These are phyloP conservation scores for Cystobasidiopsis lactophilus DNA, from an alignment of 768 basidiomycete species.

Conservation along the genomic window DNA sequence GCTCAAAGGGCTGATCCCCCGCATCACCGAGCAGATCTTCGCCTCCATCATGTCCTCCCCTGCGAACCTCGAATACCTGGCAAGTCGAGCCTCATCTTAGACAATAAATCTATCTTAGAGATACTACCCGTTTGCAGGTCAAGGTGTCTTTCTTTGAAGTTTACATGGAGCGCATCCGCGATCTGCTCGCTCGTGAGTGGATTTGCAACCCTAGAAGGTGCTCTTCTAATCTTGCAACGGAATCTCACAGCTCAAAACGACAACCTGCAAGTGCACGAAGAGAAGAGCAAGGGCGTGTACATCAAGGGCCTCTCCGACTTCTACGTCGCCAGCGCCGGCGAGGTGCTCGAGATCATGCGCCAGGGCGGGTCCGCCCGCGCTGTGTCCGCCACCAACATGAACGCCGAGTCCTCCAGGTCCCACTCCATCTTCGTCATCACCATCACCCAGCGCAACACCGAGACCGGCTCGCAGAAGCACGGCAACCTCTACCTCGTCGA, in stretches of 20 bases:
- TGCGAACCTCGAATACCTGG: slow-evolving; percentile 76
- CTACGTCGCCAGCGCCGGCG: slow-evolving; percentile 83
- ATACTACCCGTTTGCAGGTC: slow-evolving; percentile 45
- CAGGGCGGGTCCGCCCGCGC: slow-evolving; percentile 79
- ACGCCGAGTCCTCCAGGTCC: slow-evolving; percentile 93
- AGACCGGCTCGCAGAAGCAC: slow-evolving; percentile 83
- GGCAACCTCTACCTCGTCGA: slow-evolving; percentile 95
- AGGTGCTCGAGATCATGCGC: slow-evolving; percentile 98
- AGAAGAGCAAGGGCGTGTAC: slow-evolving; percentile 90
- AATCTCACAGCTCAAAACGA: slow-evolving; percentile 65
- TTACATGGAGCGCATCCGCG: slow-evolving; percentile 84
- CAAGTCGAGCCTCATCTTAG: slow-evolving; percentile 20
- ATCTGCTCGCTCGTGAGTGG: slow-evolving; percentile 75
- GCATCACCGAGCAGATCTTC: slow-evolving; percentile 97
- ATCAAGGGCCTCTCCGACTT: slow-evolving; percentile 94
- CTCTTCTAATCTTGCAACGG: no score
- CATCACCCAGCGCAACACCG: slow-evolving; percentile 88
- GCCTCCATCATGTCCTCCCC: slow-evolving; percentile 92
- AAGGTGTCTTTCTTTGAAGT: slow-evolving; percentile 99
- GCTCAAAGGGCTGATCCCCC: slow-evolving; percentile 84
- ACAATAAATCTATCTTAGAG: slow-evolving; percentile 99
- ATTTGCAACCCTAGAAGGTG: background rate
- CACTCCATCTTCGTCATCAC: slow-evolving; percentile 98
- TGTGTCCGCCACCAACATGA: slow-evolving; percentile 95
- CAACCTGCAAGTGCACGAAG: slow-evolving; percentile 94